These are phyloP conservation scores for Paxillus ammoniavirescens DNA, from an alignment of 768 basidiomycete species.

Conservation along the genomic window DNA sequence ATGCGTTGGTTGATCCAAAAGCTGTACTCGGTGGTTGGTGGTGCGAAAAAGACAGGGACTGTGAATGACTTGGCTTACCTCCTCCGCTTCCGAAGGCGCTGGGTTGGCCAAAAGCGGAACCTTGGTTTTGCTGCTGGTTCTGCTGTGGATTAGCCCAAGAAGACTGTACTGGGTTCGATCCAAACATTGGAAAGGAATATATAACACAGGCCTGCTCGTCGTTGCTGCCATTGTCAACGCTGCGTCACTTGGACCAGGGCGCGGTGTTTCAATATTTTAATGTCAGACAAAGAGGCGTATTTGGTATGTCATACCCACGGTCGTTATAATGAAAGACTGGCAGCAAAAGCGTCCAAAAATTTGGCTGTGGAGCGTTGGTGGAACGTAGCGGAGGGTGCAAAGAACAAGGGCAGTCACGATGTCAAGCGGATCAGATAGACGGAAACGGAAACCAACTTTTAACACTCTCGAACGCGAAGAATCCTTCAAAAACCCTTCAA, in stretches of 20 bases:
- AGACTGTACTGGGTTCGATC: slow-evolving; percentile 47
- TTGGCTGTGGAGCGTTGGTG: neutral
- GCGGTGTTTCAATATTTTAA: slow-evolving; percentile 18
- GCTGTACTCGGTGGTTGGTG: slow-evolving; percentile 36
- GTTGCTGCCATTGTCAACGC: slow-evolving; percentile 20
- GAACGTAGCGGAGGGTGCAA: neutral
- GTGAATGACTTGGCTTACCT: slow-evolving; percentile 36
- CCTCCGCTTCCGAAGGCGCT: slow-evolving; percentile 58
- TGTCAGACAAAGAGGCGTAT: slow-evolving; percentile 17
- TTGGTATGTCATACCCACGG: slow-evolving; percentile 25
- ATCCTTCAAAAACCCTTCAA: slow-evolving; percentile 72
- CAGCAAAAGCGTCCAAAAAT: slow-evolving; percentile 7
- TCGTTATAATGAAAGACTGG: slow-evolving; percentile 1
- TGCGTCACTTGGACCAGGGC: slow-evolving; percentile 8
- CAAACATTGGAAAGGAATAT: slow-evolving; percentile 53
- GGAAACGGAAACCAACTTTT: slow-evolving; percentile 58
- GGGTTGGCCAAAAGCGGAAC: slow-evolving; percentile 70
- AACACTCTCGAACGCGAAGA: slow-evolving; percentile 80
- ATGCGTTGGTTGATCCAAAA: slow-evolving; percentile 53
- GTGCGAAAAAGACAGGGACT: slow-evolving; percentile 23
- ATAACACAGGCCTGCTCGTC: slow-evolving; percentile 19
- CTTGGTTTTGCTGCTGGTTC: slow-evolving; percentile 53
- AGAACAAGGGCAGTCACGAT: slow-evolving; percentile 31
- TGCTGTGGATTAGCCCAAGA: slow-evolving; percentile 70
- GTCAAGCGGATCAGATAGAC: slow-evolving; percentile 46